Base-by-base conservation (phyloP, 2,329 filamentous ascomycete genomes). In the Alternaria atra region DNA sequence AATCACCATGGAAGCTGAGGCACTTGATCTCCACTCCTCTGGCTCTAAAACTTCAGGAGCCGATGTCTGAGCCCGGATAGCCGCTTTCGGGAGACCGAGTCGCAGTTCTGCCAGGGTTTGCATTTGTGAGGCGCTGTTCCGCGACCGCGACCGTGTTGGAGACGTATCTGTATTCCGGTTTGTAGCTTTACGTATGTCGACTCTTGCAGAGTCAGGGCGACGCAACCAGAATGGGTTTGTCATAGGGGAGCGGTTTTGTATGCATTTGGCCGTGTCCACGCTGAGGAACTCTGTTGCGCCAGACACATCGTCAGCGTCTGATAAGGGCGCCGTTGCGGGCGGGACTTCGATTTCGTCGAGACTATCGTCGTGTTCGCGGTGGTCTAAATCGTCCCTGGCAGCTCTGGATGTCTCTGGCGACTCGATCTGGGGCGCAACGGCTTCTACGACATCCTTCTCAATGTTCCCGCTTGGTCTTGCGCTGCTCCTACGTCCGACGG, bases 1-100 rank as follows among this genome's bases (percentile, higher is more conserved):
- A 10, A 73, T 67, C 17, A 63, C 44, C 71, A 73, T 73, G 2
- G 73, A 63, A 8, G 67, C 70, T 6, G 73, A 73, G 4, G 65
- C 70, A 23, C 68, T 72, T 3, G 71, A 73, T 20, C 43, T 58
- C 51, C 61, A 64, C 20, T 56, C 42, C 7, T 67, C 64, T 32
- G 51, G 58, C 10, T 50, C 48, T 4, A 20, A 30, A 32, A 35
- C 50, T 29, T 32, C 57, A n/a, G 52, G 52, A 10, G 57, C 43
- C 5, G 60, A 32, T 2, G 13, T 58, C 23, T 29, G 55, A 50
- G 48, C 32, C 13, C 27, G 53, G 1, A 72, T 34, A 37, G 65
- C 61, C 15, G 55, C 48, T 56, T 61, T 72, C 6, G 69, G 65
- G 9, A 59, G 55, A 7, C 64, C 63, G 23, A 73, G 61, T 7